Evolutionary conservation across 2,329 filamentous ascomycete genomes (phyloP).

Genomic region (Salinomyces thailandicus): DNA sequence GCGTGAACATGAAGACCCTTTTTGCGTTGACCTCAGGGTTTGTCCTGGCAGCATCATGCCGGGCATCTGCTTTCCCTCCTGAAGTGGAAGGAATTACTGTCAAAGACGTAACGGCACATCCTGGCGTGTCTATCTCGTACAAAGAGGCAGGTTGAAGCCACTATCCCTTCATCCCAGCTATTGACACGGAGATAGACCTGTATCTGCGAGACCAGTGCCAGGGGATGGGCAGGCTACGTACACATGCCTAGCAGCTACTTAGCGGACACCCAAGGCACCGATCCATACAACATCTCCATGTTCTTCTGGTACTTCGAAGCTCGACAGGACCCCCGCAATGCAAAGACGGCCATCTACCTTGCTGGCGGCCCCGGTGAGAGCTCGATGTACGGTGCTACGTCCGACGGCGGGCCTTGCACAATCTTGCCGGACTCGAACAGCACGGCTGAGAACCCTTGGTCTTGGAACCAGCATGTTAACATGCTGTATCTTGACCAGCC

Average conservation of each 20-base stretch:
- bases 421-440: conserved; percentile 31
- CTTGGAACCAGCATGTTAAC: conserved; percentile 32
- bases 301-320: conserved; percentile 21
- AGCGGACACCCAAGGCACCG: neutral
- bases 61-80: conserved; percentile 4
- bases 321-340: conserved; percentile 9
- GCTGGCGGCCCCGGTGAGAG: conserved; percentile 45
- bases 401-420: conserved; percentile 31
- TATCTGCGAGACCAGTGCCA: conserved; percentile 4
- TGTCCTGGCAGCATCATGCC: neutral
- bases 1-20: neutral
- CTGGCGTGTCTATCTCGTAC: conserved; percentile 10
- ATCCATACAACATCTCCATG: conserved; percentile 39
- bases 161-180: neutral
- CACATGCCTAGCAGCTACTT: conserved; percentile 1
- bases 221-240: conserved; percentile 3
- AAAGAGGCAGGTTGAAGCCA: conserved; percentile 4
- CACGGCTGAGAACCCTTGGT: conserved; percentile 37
- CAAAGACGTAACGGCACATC: conserved; percentile 1
- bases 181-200: neutral
- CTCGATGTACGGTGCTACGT: conserved; percentile 49
- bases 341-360: conserved; percentile 27
- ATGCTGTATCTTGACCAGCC: conserved; percentile 28
- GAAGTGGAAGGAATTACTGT: conserved; percentile 6
- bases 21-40: neutral